Base-by-base conservation (phyloP, 306 rosid species). In the Rubus idaeus region DNA sequence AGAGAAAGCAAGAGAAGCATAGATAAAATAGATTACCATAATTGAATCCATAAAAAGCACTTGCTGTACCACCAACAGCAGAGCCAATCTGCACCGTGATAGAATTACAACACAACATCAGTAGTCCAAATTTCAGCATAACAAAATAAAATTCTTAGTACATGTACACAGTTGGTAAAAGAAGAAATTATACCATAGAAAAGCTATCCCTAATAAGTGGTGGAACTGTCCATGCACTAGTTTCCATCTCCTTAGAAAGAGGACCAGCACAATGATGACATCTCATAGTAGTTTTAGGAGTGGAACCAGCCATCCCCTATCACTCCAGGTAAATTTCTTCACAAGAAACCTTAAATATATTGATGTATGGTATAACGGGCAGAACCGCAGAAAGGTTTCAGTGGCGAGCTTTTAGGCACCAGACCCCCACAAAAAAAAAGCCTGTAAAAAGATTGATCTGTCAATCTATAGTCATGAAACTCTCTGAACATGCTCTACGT, bases 41-140 rank as follows among this genome's bases (percentile, higher is more conserved):
- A 84, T 94, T 91, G 85, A 94, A 94, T 85, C 98, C 95, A 87
- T 91, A 94, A 77, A 94, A 94, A 46, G 96, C 97, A 91, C 97
- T 91, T 62, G 94, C 64, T 12, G 86, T 94, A 64, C 98, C 98
- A 68, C 98, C 98, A 80, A 91, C 90, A 12, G 93, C 98, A 78
- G 98, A 94, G 67, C 98, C 95, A 86, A 94, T 94, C 98, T 94
- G 84, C 57, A 68, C 3, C 75, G 35, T 26, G 53, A 66, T 10
- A 30, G 23, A 64, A 53, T 58, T 10, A 42, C 5, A 51, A 72
- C 23, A 35, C 62, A 44, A 6, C 8, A 49, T 55, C 4, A 55
- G 21, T 1, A 77, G 63, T 42, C 53, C 77, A 53, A 17, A 2
- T 18, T 53, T 71, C 13, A 11, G 35, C 1, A 10, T 57, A 1